Conservation (phyloP, 495 filamentous ascomycete genomes). For the Chaetomium fimeti region DNA sequence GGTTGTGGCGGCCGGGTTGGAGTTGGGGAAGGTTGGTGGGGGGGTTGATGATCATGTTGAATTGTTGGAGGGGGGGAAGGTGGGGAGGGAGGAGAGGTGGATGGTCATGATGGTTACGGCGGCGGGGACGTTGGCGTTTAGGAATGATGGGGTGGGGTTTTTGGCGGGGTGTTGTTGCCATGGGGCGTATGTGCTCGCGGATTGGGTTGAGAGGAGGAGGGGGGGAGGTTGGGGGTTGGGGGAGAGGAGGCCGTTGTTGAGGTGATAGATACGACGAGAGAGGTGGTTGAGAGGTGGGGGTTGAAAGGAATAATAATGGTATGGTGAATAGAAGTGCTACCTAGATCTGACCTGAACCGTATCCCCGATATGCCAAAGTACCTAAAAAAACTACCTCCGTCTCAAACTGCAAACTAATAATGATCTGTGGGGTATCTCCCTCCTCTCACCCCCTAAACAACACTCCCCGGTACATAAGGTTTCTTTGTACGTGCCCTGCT, state of each 20-base stretch:
- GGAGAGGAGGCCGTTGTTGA: slow-evolving; percentile 35
- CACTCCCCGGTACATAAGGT: slow-evolving; percentile 25
- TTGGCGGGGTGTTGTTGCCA: slow-evolving; percentile 54
- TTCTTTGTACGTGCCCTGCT: slow-evolving; percentile 12
- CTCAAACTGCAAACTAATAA: background rate
- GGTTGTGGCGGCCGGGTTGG: slow-evolving; percentile 84
- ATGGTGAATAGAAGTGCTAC: background rate
- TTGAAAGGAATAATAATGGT: background rate
- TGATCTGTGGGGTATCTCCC: background rate
- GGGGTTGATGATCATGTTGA: slow-evolving; percentile 50
- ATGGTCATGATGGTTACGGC: slow-evolving; percentile 85
- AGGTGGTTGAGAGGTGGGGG: background rate
- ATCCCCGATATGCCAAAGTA: background rate
- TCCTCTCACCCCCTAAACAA: slow-evolving; percentile 20
- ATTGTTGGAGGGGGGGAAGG: slow-evolving; percentile 22
- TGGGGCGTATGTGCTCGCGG: slow-evolving; percentile 49
- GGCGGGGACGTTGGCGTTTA: slow-evolving; percentile 76
- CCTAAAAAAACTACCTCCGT: background rate
- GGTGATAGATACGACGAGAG: background rate
- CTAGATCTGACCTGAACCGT: background rate
- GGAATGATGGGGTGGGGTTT: slow-evolving; percentile 86
- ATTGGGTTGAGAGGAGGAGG: slow-evolving; percentile 39
- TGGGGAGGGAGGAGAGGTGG: slow-evolving; percentile 67
- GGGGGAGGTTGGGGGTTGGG: slow-evolving; percentile 19
- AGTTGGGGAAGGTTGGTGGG: slow-evolving; percentile 76